Conservation (phyloP, 1,139 yeast genomes). For the Geotrichum aggregatum region DNA sequence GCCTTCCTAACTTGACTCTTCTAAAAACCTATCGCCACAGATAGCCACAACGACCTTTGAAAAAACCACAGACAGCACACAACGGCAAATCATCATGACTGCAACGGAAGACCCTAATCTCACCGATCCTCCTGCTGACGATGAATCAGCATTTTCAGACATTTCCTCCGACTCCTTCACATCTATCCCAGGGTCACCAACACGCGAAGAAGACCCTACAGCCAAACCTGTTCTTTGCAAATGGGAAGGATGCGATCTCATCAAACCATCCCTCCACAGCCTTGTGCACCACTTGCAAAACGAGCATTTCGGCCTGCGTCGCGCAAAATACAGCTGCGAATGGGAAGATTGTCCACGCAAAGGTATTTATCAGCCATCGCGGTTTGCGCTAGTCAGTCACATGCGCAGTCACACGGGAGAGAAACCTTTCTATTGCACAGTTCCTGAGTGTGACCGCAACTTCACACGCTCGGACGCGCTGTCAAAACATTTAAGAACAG, state of each 20-base stretch:
- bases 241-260: constrained; percentile 40
- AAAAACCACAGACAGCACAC: background rate
- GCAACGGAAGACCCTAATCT: background rate
- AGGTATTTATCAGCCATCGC: constrained; percentile 54
- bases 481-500: constrained; percentile 59
- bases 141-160: constrained; percentile 13
- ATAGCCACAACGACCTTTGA: background rate
- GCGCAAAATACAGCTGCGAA: constrained; percentile 51
- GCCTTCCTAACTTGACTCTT: too few relatives aligned
- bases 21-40: too few relatives aligned
- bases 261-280: constrained; percentile 35
- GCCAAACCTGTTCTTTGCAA: constrained; percentile 32
- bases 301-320: constrained; percentile 41
- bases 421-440: constrained; percentile 61
- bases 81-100: background rate
- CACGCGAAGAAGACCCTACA: constrained; percentile 19
- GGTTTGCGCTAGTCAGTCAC: constrained; percentile 60
- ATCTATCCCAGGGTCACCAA: constrained; percentile 20
- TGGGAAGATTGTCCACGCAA: constrained; percentile 60
- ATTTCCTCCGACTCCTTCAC: constrained; percentile 21
- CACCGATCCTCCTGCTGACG: constrained; percentile 6
- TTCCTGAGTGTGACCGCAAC: constrained; percentile 64
- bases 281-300: constrained; percentile 41
- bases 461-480: constrained; percentile 60
- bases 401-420: constrained; percentile 65